Percentiles rank a stretch among this genome's conserved stretches.
Conservation (phyloP, 2,329 filamentous ascomycete genomes). For the Exophiala phaeomuriformis region DNA sequence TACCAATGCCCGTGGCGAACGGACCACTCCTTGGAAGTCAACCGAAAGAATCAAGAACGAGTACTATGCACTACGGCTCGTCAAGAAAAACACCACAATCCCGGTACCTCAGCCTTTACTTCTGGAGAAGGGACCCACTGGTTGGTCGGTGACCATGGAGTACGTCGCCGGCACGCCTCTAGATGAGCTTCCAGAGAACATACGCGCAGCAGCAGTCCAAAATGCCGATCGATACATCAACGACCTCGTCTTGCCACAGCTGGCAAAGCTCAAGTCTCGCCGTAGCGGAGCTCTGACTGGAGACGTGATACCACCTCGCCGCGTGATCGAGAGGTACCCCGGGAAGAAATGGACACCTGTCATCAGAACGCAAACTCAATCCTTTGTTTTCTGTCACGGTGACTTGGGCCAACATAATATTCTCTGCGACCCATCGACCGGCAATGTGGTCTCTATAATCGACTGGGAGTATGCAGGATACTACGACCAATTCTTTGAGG, state of each 20-base stretch:
- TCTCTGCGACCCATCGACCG: conserved; percentile 29
- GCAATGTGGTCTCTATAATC: conserved; percentile 34
- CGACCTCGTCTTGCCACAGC: neutral
- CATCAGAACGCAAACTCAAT: neutral
- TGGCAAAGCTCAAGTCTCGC: neutral
- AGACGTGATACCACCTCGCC: neutral
- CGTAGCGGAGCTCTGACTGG: neutral
- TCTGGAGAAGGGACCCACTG: neutral
- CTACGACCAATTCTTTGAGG: conserved; percentile 31
- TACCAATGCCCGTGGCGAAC: neutral
- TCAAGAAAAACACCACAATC: neutral
- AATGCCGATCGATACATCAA: conserved; percentile 1
- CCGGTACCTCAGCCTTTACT: neutral
- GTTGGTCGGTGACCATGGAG: conserved; percentile 1
- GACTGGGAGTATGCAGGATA: conserved; percentile 39
- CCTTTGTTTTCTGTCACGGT: conserved; percentile 21
- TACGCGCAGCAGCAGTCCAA: neutral
- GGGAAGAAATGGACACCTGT: neutral
- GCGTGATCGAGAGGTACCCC: neutral
- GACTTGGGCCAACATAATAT: conserved; percentile 29
- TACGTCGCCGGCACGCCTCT: neutral
- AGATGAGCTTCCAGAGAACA: neutral
- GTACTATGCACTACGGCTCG: neutral
- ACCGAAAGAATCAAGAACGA: neutral
- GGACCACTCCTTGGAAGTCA: neutral